Conservation (phyloP, 371 early-diverging fungal genomes). For the Mucor velutinosus region DNA sequence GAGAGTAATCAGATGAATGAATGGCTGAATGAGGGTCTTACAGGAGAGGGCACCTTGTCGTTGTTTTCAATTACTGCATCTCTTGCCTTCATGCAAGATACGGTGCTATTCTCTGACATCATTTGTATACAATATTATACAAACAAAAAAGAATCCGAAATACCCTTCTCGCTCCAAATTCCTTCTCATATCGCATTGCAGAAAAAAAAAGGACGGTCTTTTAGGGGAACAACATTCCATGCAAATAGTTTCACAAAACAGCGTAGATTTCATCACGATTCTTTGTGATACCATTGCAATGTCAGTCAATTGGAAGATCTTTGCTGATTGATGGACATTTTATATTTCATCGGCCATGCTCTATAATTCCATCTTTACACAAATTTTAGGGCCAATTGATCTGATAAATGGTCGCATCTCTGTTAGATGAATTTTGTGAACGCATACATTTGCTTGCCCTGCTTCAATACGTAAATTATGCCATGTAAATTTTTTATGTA, state of each 20-base stretch:
- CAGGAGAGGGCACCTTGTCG: conserved; percentile 1
- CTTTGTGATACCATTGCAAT: too few species aligned
- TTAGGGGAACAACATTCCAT: neutral
- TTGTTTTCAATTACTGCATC: neutral
- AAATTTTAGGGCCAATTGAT: too few species aligned
- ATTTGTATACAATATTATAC: conserved; percentile 2
- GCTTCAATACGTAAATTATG: too few species aligned
- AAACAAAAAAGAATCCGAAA: conserved; percentile 1
- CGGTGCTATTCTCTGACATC: neutral
- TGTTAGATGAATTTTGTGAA: too few species aligned
- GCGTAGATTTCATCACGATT: too few species aligned
- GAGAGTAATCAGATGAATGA: neutral
- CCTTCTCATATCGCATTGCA: neutral
- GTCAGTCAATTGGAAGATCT: too few species aligned
- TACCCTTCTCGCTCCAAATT: neutral
- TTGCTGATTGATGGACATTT: too few species aligned
- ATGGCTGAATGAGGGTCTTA: neutral
- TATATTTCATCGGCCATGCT: too few species aligned
- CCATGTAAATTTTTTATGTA: too few species aligned
- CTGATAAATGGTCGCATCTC: too few species aligned
- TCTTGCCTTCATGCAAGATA: neutral
- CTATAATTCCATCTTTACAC: too few species aligned
- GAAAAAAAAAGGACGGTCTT: neutral
- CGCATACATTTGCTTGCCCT: too few species aligned
- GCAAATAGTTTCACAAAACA: neutral